Percentiles rank a stretch among this genome's conserved stretches.
Conservation (phyloP, 2,329 filamentous ascomycete genomes). For the Penicillium sclerotigenum region DNA sequence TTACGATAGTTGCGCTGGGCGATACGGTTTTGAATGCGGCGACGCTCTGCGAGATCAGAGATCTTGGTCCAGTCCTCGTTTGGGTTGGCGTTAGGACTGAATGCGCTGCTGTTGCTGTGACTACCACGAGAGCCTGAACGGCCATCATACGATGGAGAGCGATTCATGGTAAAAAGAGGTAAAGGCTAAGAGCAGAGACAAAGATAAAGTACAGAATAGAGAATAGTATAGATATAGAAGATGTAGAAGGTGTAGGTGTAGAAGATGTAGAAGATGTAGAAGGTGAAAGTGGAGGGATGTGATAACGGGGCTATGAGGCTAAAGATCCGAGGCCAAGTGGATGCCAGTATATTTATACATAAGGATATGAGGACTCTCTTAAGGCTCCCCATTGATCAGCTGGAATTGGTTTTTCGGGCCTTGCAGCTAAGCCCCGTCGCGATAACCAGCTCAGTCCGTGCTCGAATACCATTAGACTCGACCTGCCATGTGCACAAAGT, state of each 20-base stretch:
- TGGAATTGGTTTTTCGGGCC: constrained; percentile 13
- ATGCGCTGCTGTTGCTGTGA: constrained; percentile 86
- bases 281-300: not conserved
- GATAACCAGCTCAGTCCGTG: constrained; percentile 19
- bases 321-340: constrained; percentile 2
- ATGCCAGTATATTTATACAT: constrained; percentile 22
- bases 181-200: constrained; percentile 2
- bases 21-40: constrained; percentile 95
- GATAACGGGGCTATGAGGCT: constrained; percentile 5
- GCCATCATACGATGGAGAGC: constrained; percentile 27
- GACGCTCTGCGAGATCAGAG: constrained; percentile 88
- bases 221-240: not conserved
- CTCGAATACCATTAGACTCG: constrained; percentile 17
- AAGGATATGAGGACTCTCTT: not conserved
- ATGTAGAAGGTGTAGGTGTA: not conserved
- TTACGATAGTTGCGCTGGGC: constrained; percentile 95
- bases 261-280: constrained; percentile 1
- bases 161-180: constrained; percentile 31
- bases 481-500: constrained; percentile 20
- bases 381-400: constrained; percentile 22
- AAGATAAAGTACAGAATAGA: constrained; percentile 7
- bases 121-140: constrained; percentile 54
- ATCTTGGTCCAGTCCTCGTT: constrained; percentile 99
- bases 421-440: constrained; percentile 26
- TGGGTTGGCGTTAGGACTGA: constrained; percentile 88